Evolutionary conservation across 2,329 filamentous ascomycete genomes (phyloP), one percentile per base, ranked within the genome.

Genomic region (Penicillium sp.): DNA sequence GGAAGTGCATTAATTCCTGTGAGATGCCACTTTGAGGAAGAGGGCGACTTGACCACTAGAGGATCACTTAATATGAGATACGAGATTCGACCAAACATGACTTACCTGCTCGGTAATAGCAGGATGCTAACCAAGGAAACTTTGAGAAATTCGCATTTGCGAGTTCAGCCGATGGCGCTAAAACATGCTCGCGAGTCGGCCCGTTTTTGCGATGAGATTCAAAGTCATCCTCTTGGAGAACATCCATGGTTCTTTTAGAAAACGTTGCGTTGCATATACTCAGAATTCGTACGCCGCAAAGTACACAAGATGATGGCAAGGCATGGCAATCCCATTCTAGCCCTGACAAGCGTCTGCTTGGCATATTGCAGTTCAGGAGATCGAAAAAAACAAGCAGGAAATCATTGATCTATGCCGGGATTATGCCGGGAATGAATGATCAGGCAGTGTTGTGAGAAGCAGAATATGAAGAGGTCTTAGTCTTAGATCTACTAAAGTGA

Each of bases 101-200:
- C 42, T 44, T 44, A 44, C 42, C 42, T 44, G 42, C 42, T 44
- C 42, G 42, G 6, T 44, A 44, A 44, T 44, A 44, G 42, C 42
- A 44, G 10, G 42, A 44, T 44, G 42, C 19, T 44, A 44, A 44
- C 42, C 42, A 44, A 11, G 42, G 42, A 44, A 44, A 44, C n/a
- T 22, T 44, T 4, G 42, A 22, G 42, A 44, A 8, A 24, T 44
- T 44, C 42, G 42, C 42, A 44, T 44, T 44, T 13, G 3, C 9
- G 19, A 44, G 4, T 11, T 44, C n/a, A 16, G 42, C 22, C 10
- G 42, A 44, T 16, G 42, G 42, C 42, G 14, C 42, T 35, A 35
- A n/a, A 35, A 35, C 14, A n/a, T 35, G 33, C 33, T n/a, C 4
- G 33, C 14, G 33, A 35, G 33, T 35, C 4, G 14, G 33, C 5